phyloP scores from a whole-genome alignment of 164 flowering plant species.

The Tetrastigma voinierianum region DNA sequence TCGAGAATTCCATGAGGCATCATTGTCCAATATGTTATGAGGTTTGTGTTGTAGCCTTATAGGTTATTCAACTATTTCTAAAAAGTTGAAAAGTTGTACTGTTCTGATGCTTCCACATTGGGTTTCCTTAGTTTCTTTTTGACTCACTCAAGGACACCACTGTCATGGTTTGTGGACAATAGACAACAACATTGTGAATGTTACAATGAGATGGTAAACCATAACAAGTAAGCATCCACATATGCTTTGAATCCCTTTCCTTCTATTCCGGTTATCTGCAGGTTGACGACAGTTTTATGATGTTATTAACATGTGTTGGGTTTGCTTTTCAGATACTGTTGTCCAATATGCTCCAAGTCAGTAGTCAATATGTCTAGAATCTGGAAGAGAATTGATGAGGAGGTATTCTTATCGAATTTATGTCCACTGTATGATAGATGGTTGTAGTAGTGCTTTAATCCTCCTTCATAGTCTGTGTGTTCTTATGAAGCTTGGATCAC shows the following conservation, averaged over 20 bases:
- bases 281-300: not conserved
- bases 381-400: conserved; percentile 86
- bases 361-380: conserved; percentile 72
- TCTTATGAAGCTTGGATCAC: no score
- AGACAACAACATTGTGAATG: conserved; percentile 88
- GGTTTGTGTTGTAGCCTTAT: conserved; percentile 36
- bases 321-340: conserved; percentile 56
- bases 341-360: conserved; percentile 91
- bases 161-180: conserved; percentile 96
- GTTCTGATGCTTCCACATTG: conserved; percentile 1
- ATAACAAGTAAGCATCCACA: conserved; percentile 53
- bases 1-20: conserved; percentile 89
- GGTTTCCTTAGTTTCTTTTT: conserved; percentile 71
- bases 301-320: not conserved
- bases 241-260: not conserved
- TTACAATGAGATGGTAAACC: conserved; percentile 72
- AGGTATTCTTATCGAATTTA: conserved; percentile 41
- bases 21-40: conserved; percentile 94
- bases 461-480: no score
- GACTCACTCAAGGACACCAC: conserved; percentile 80
- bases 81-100: not conserved
- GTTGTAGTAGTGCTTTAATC: no score
- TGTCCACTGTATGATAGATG: not conserved
- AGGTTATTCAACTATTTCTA: not conserved
- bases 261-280: not conserved